Conservation (phyloP, 495 filamentous ascomycete species). For the Aspergillus nidulans region DNA sequence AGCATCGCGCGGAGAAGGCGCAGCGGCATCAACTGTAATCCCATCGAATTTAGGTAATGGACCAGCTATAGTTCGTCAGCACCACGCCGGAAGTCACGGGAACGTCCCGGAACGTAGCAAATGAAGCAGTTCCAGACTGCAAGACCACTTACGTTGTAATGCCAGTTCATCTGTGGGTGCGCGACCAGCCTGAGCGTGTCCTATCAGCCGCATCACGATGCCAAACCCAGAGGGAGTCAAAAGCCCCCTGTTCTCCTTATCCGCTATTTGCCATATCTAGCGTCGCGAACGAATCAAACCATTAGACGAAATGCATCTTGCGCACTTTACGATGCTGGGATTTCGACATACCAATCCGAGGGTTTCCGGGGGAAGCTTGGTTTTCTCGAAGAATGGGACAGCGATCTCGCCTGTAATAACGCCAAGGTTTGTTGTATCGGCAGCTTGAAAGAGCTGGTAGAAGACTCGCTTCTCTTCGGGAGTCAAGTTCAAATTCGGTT, state of each 20-base stretch:
- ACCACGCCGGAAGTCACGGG: constrained; percentile 15
- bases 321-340: not conserved
- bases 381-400: constrained; percentile 98
- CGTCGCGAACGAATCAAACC: not conserved
- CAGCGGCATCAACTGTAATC: constrained; percentile 39
- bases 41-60: constrained; percentile 93
- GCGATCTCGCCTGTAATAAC: constrained; percentile 94
- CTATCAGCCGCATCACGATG: constrained; percentile 87
- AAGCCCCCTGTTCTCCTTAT: constrained; percentile 91
- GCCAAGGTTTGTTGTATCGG: constrained; percentile 84
- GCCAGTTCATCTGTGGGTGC: constrained; percentile 76
- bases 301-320: constrained; percentile 9
- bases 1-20: constrained; percentile 36
- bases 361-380: constrained; percentile 73
- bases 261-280: constrained; percentile 98
- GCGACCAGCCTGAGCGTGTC: constrained; percentile 84
- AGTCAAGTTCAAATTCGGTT: constrained; percentile 78
- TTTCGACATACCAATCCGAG: constrained; percentile 73
- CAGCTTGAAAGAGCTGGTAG: constrained; percentile 82
- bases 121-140: not conserved
- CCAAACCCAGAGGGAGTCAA: constrained; percentile 89
- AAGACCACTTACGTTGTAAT: constrained; percentile 50
- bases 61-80: constrained; percentile 52
- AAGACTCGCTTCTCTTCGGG: constrained; percentile 91
- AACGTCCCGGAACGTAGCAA: not conserved